These are phyloP conservation scores for Takakia lepidozioides DNA, from an alignment of 225 moss, liverwort and hornwort genomes.

Conservation along the genomic window DNA sequence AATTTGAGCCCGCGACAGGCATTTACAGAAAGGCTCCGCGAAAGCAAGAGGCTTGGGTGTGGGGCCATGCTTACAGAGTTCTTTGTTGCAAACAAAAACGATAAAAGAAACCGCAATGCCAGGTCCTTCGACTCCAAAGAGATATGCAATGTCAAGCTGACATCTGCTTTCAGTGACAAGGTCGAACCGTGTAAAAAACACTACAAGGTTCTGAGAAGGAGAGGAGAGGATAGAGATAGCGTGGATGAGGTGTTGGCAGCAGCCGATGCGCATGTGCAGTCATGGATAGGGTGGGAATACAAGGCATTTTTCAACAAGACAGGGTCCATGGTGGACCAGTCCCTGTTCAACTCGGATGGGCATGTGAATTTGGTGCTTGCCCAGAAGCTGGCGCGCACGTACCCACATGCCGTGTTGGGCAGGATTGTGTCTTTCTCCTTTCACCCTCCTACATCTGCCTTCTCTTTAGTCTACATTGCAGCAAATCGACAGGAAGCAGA, in stretches of 20 bases:
- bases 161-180: no score
- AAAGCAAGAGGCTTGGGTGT: slow-evolving; percentile 70
- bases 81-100: slow-evolving; percentile 40
- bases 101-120: neutral
- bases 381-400: slow-evolving; percentile 65
- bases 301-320: slow-evolving; percentile 79
- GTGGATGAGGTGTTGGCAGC: slow-evolving; percentile 53
- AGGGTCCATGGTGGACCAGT: slow-evolving; percentile 60
- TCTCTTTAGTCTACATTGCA: slow-evolving; percentile 44
- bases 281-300: slow-evolving; percentile 96
- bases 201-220: no score
- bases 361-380: slow-evolving; percentile 48
- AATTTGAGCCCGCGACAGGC: slow-evolving; percentile 55
- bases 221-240: neutral
- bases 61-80: slow-evolving; percentile 90
- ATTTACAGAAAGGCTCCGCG: slow-evolving; percentile 54
- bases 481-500: slow-evolving; percentile 10
- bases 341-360: slow-evolving; percentile 52
- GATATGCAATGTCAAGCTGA: no score
- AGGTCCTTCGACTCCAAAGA: no score
- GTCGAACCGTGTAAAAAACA: no score
- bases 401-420: slow-evolving; percentile 66
- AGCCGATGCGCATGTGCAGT: slow-evolving; percentile 61
- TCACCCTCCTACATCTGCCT: slow-evolving; percentile 50
- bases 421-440: slow-evolving; percentile 54